Evolutionary conservation across 768 basidiomycete genomes (phyloP).

Genomic region (Saitozyma podzolica): DNA sequence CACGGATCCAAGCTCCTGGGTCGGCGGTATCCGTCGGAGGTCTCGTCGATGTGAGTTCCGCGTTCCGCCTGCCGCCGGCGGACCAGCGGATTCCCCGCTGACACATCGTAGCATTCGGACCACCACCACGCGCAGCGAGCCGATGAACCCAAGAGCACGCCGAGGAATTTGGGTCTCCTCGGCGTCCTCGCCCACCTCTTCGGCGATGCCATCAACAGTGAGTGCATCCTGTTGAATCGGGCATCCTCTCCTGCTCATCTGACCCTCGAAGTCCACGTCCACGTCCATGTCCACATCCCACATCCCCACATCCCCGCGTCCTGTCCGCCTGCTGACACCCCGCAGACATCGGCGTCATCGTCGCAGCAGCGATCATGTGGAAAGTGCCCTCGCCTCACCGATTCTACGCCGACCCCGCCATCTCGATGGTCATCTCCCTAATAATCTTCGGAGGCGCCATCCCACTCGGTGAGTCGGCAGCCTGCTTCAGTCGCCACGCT

Average conservation of each 20-base stretch:
- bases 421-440: slow-evolving; percentile 58
- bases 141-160: slow-evolving; percentile 24
- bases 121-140: slow-evolving; percentile 58
- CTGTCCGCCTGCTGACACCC: slow-evolving; percentile 2
- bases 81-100: neutral
- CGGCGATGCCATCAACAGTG: slow-evolving; percentile 63
- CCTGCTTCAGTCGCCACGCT: neutral
- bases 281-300: neutral
- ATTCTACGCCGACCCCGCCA: slow-evolving; percentile 62
- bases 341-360: slow-evolving; percentile 61
- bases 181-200: slow-evolving; percentile 61
- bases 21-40: neutral
- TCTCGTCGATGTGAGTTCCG: neutral
- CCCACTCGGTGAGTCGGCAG: slow-evolving; percentile 57
- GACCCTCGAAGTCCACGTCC: too few relatives aligned
- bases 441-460: slow-evolving; percentile 62
- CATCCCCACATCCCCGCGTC: neutral
- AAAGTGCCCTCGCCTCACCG: slow-evolving; percentile 56
- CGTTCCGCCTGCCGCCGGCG: neutral
- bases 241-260: too few relatives aligned
- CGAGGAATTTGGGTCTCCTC: slow-evolving; percentile 57
- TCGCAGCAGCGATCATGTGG: slow-evolving; percentile 60
- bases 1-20: neutral
- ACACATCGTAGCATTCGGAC: slow-evolving; percentile 59
- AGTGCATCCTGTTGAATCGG: slow-evolving; percentile 20